Evolutionary conservation across 2,329 filamentous ascomycete genomes (phyloP).

Genomic region (Ophiostoma sp.): DNA sequence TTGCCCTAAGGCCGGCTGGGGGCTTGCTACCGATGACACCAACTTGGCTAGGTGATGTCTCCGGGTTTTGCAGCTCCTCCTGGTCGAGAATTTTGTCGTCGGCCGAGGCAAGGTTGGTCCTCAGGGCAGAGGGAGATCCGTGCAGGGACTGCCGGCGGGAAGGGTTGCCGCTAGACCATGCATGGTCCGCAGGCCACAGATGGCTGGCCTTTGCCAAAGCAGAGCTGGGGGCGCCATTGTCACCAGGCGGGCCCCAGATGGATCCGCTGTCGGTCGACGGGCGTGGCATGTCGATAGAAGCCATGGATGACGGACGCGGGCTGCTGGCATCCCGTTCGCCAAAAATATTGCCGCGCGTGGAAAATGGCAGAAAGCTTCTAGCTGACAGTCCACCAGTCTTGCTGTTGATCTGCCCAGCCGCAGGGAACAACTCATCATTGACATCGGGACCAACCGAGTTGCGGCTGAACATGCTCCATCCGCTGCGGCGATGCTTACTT

Average conservation of each 20-base stretch:
- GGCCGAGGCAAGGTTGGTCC: constrained; percentile 57
- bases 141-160: constrained; percentile 79
- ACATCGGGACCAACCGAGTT: constrained; percentile 47
- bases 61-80: constrained; percentile 48
- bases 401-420: constrained; percentile 29
- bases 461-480: constrained; percentile 54
- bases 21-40: constrained; percentile 71
- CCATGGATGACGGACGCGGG: constrained; percentile 63
- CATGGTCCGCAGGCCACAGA: constrained; percentile 60
- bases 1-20: constrained; percentile 43
- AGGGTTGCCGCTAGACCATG: constrained; percentile 57
- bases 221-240: constrained; percentile 31
- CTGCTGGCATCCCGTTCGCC: constrained; percentile 53
- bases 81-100: constrained; percentile 60
- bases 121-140: constrained; percentile 60
- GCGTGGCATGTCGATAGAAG: constrained; percentile 64
- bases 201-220: constrained; percentile 47
- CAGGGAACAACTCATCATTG: constrained; percentile 32
- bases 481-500: constrained; percentile 49
- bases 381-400: constrained; percentile 32
- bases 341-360: constrained; percentile 43
- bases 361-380: constrained; percentile 44
- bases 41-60: constrained; percentile 52
- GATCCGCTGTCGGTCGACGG: constrained; percentile 74
- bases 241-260: constrained; percentile 60